Percentiles rank a stretch among this genome's conserved stretches.
phyloP scores from a whole-genome alignment of 2,329 filamentous ascomycete genomes.

The Delphinella strobiligena region DNA sequence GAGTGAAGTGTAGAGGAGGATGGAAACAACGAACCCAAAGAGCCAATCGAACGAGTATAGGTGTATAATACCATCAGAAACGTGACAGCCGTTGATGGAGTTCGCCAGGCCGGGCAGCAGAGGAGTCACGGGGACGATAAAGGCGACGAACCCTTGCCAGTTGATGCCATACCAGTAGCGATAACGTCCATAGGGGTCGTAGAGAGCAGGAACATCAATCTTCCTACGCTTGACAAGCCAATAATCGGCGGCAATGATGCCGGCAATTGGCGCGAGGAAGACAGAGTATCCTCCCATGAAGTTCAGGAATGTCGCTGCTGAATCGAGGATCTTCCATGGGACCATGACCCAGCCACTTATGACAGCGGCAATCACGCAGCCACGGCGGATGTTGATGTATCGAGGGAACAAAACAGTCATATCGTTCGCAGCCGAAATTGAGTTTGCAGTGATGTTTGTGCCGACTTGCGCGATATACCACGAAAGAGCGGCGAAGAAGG shows the following conservation, averaged over 20 bases:
- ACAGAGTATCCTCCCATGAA: conserved; percentile 56
- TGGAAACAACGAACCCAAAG: conserved; percentile 45
- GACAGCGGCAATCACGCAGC: conserved; percentile 34
- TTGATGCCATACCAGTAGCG: conserved; percentile 44
- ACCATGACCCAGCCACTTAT: conserved; percentile 44
- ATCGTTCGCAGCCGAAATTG: conserved; percentile 42
- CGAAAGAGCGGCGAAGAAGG: conserved; percentile 20
- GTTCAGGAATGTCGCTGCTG: conserved; percentile 38
- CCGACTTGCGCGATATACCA: conserved; percentile 42
- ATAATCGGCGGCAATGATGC: conserved; percentile 48
- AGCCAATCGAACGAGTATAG: conserved; percentile 48
- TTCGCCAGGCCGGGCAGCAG: conserved; percentile 38
- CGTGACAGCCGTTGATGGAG: conserved; percentile 9
- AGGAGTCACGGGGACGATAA: conserved; percentile 45
- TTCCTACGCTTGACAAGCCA: conserved; percentile 42
- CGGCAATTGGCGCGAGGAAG: conserved; percentile 52
- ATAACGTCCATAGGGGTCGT: conserved; percentile 38
- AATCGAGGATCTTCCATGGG: conserved; percentile 53
- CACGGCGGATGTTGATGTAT: conserved; percentile 33
- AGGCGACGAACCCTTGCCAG: conserved; percentile 47
- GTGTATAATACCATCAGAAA: conserved; percentile 10
- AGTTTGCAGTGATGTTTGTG: conserved; percentile 42
- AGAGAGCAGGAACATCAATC: conserved; percentile 35
- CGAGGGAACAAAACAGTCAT: conserved; percentile 38
- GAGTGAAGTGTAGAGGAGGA: conserved; percentile 42